A percentile compares a stretch with the other conserved stretches of the same genome.
Evolutionary conservation across 1,139 yeast species (phyloP).

Genomic region (Debaryomycetaceae sp.): DNA sequence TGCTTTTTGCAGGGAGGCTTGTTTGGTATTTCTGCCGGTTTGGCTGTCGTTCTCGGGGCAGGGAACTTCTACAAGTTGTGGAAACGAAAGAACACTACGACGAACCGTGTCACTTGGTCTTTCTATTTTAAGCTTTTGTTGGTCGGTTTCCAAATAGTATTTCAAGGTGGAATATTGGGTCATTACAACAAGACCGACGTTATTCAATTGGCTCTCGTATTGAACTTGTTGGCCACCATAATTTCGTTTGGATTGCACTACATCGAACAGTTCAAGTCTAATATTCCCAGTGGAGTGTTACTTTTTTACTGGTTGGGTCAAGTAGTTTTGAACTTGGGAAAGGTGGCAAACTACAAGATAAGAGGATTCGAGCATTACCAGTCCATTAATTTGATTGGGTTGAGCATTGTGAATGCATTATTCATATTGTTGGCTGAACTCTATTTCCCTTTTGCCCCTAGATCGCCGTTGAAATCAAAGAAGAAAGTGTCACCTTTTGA

Average conservation of each 20-base stretch:
- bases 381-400: constrained; percentile 41
- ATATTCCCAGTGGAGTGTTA: constrained; percentile 65
- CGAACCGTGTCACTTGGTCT: constrained; percentile 37
- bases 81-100: constrained; percentile 24
- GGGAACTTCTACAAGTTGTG: constrained; percentile 38
- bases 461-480: constrained; percentile 35
- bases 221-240: constrained; percentile 39
- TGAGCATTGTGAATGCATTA: constrained; percentile 48
- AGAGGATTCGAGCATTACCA: constrained; percentile 37
- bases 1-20: constrained; percentile 78
- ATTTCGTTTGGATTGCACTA: constrained; percentile 61
- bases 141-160: constrained; percentile 37
- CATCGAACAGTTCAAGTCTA: constrained; percentile 65
- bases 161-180: constrained; percentile 23
- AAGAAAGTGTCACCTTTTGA: constrained; percentile 61
- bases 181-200: constrained; percentile 33
- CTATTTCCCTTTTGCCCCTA: constrained; percentile 42
- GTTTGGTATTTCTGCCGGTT: constrained; percentile 46
- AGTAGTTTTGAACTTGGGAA: constrained; percentile 35
- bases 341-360: constrained; percentile 44
- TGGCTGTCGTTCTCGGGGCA: constrained; percentile 54
- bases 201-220: constrained; percentile 37
- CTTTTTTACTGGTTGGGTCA: constrained; percentile 76
- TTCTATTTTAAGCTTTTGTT: constrained; percentile 44
- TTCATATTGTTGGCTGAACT: constrained; percentile 55